Evolutionary conservation across 78 protist species (phyloP).

Genomic region (Cyanophora paradoxa): DNA sequence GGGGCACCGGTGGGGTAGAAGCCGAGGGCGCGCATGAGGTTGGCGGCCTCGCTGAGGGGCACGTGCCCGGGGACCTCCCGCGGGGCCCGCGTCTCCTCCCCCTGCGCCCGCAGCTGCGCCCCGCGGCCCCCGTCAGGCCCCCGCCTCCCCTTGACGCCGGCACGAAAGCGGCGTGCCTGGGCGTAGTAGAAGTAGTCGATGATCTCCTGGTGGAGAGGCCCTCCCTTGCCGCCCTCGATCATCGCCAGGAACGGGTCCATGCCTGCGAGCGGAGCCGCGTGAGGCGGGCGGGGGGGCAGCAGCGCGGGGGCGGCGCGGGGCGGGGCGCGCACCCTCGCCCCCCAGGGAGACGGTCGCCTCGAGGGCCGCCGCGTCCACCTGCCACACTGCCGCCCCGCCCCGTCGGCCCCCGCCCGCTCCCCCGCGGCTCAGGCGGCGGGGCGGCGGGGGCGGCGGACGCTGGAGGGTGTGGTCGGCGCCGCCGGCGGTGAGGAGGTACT

Average conservation of each 20-base stretch:
- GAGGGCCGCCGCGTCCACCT: not conserved
- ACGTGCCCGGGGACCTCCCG: slow-evolving; percentile 10
- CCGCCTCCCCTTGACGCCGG: no score
- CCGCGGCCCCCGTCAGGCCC: no score
- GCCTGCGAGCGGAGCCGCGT: not conserved
- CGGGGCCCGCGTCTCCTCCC: slow-evolving; percentile 25
- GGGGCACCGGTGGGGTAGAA: slow-evolving; percentile 56
- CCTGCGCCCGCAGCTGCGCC: slow-evolving; percentile 46
- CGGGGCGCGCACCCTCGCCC: not conserved
- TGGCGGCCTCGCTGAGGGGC: slow-evolving; percentile 22
- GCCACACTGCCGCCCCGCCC: no score
- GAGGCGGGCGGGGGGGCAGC: not conserved
- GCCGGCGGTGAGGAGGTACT: slow-evolving; percentile 42
- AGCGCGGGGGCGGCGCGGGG: not conserved
- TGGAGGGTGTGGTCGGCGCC: slow-evolving; percentile 13
- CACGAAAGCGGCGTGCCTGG: no score
- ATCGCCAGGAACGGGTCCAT: not conserved
- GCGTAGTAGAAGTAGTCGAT: slow-evolving; percentile 26
- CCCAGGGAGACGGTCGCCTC: not conserved
- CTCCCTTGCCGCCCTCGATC: slow-evolving; percentile 26
- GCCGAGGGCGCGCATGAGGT: slow-evolving; percentile 60
- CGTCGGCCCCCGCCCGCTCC: no score
- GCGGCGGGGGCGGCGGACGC: no score
- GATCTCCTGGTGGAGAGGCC: slow-evolving; percentile 15
- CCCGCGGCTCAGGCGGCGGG: not conserved